Base-by-base conservation (phyloP, 2,329 filamentous ascomycete species). In the Exophiala sp. region DNA sequence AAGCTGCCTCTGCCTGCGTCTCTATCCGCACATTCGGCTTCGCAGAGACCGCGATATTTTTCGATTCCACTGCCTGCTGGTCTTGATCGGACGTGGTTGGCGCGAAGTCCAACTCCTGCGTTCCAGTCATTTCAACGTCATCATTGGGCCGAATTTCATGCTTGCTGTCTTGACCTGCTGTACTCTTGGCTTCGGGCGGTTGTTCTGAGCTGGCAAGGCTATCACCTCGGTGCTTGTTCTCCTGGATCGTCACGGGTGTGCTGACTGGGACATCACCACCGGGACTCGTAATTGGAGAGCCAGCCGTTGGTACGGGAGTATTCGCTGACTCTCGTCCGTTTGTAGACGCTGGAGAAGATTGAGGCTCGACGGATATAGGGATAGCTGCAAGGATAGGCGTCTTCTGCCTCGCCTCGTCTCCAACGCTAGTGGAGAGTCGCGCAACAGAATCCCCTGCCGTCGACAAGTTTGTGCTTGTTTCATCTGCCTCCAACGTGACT, bases 211-310 rank as follows among this genome's bases (percentile, higher is more conserved):
- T 49, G 11, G 46, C 10, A n/a, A 32, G 40, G 18, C 13, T 14
- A 23, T 29, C 60, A 60, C 22, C 23, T 10, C 23, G 24, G 13
- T 38, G 24, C 21, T 60, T 58, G 27, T 29, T 46, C 16, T 44
- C 41, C 9, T 55, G 49, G 11, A 41, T 23, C 9, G 37, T 14
- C 8, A 46, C 34, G 21, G 50, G 14, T 39, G 41, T 32, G 18
- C 14, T 14, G 2, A 29, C 41, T 6, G 58, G 53, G 27, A 43
- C 14, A 38, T 88, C 84, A 47, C 84, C 79, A 47, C 85, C 85
- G 1, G 85, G 82, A 59, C 85, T 89, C 1, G 86, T 89, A 58
- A 85, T 82, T 1, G 85, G 80, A 1, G 86, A 89, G 5, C 75
- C 77, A 55, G 84, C 79, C 52, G 82, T 78, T 32, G 82, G 75